Evolutionary conservation across 2,329 filamentous ascomycete genomes (phyloP), one percentile per base, ranked within the genome.

Genomic region (Diaporthe caulivora): DNA sequence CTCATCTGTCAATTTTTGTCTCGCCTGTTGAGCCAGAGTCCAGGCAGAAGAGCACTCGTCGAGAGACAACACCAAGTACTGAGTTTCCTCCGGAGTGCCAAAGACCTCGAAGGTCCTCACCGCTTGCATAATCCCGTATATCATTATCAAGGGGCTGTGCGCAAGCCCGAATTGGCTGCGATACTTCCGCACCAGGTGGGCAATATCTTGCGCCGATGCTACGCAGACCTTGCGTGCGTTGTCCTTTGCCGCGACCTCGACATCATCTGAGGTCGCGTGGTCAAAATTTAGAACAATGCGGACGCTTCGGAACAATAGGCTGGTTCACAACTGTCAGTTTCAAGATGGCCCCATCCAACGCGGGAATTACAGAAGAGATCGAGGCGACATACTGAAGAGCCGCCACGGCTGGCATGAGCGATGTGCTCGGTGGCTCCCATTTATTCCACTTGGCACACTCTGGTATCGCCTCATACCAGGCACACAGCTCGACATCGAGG

Each of bases 251-350:
- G 42, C 42, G 4, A n/a, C 47, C 0, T 71, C 71, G 1, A 69
- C 17, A 5, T 10, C 26, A 0, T 62, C 24, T 31, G 40, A 62
- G 29, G 17, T 62, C 17, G 54, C 74, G n/a, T 76, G 65, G 58
- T 78, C 77, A 34, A 76, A 76, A 57, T 80, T 78, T 1, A 80
- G 72, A 5, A 76, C 75, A 29, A 79, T 79, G 7, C 78, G 77
- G 4, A 76, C 75, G 60, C 77, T 79, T 60, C 79, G 72, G 29
- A 76, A 79, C 1, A 79, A 51, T 0, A 78, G 15, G 40, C 70
- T 71, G 1, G 11, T 24, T 17, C 5, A 7, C 8, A 8, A 0
- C 6, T 13, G 31, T 71, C 15, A 26, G 15, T 17, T 17, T 2
- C 21, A 51, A 13, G 0, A 3, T 6, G 18, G 31, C 2, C 3